Base-by-base conservation (phyloP, 73 alveolate species). In the Tetrahymena malaccensis region DNA sequence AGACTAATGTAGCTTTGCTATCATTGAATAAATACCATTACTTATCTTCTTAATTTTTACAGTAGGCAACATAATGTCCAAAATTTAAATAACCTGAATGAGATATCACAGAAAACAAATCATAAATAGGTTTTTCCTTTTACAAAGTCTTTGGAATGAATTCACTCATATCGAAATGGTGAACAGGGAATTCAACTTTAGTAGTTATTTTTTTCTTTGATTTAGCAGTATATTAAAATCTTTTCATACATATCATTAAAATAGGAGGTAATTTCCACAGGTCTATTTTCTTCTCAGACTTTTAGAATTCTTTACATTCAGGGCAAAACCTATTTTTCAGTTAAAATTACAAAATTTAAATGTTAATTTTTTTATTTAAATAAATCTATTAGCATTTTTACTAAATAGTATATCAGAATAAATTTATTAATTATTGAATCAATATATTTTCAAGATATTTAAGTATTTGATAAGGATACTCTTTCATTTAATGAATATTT, bases 201-300 rank as follows among this genome's bases (percentile, higher is more conserved):
- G 94, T 97, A 55, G 96, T 96, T 58, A 97, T 97, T 94, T 98
- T 98, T 25, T 96, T 97, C 84, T 95, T 84, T 33, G 97, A 97
- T 43, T 96, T 95, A 25, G 96, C 97, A 25, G 93, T 84, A 85
- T 70, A 97, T 84, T 96, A 56, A 94, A 98, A 98, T 93, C 99
- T 96, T 55, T 98, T 98, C 95, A 98, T 94, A 93, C 98, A 98
- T 12, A 98, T 98, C 44, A 98, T 98, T 58, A 98, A 94, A 43
- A 98, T 96, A 85, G 98, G 96, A n/a, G 99, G 99, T 38, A 98
- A 96, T 95, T 98, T 98, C 98, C 98, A 98, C 40, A 98, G 94
- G 85, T 98, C 99, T 94, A 98, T 98, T 94, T 98, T 98, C 85
- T 98, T 98, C 12, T 95, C 94, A 9, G 99, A 98, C 84, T 95